Evolutionary conservation across 1,284 basidiomycete species (phyloP), one percentile per base, ranked within the genome.

Genomic region (Porogramme epimiltina): DNA sequence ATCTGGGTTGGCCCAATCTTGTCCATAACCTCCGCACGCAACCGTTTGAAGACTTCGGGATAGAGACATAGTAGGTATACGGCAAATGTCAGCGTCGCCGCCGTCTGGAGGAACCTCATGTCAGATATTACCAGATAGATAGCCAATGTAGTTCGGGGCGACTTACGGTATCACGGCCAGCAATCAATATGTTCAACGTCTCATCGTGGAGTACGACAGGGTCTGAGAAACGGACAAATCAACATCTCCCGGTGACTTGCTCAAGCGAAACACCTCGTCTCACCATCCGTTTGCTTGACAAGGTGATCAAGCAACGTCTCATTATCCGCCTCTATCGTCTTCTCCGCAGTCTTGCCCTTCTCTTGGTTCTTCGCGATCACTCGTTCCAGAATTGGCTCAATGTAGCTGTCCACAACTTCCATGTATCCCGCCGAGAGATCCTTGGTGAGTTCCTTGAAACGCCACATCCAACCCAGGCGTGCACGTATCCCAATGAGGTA

Each of bases 11-110:
- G 61, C 0, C 74, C 74, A 20, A 76, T 64, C 9, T 62, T 60
- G n/a, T 62, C 56, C 1, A 77, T 49, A n/a, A 80, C 67, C 55
- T 80, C 78, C 31, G 65, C 63, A 2, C 77, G 72, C 4, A 80
- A 66, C 0, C 67, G 62, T 11, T 52, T 43, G 31, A 73, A 58
- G 8, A 75, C 66, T 0, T 62, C 50, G 0, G 76, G 75, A 57
- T 78, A 58, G 44, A 66, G 60, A 20, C 73, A 67, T 20, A 80
- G 66, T 46, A 73, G 66, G 58, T 80, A 80, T 11, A 74, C 60
- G 0, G 63, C 63, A 41, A 70, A 74, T 0, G 74, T 76, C 23
- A 76, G 52, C 9, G 69, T 68, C 10, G 65, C 51, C 16, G 71
- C 70, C 3, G 72, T 76, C 63, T 73, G 22, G 37, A 6, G 44